phyloP scores from a whole-genome alignment of 2,329 filamentous ascomycete species.

The Capronia americana region DNA sequence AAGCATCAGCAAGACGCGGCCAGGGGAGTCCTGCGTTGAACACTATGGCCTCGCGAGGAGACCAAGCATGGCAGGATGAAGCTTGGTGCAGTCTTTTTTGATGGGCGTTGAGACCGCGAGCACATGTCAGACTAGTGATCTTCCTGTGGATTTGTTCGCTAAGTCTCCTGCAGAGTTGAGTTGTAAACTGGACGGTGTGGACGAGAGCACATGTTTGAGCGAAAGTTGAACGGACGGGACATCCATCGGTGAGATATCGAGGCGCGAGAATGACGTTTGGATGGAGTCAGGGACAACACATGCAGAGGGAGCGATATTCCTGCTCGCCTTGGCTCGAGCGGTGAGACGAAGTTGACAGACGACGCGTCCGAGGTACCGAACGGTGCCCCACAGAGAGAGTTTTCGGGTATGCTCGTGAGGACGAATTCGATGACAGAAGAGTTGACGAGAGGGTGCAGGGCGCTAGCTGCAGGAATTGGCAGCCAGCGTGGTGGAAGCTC shows the following conservation, averaged over 20 bases:
- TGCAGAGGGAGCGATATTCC: conserved; percentile 17
- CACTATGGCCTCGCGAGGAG: background rate
- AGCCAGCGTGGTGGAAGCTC: conserved; percentile 1
- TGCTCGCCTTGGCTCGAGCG: conserved; percentile 17
- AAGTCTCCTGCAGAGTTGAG: background rate
- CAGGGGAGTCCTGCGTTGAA: background rate
- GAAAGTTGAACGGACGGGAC: conserved; percentile 6
- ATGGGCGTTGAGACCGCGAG: background rate
- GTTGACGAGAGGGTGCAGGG: conserved; percentile 8
- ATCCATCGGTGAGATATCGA: conserved; percentile 15
- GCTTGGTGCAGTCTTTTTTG: background rate
- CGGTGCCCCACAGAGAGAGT: background rate
- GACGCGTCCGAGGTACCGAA: conserved; percentile 8
- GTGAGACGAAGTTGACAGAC: conserved; percentile 15
- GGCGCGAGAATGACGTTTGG: background rate
- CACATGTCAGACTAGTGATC: conserved; percentile 12
- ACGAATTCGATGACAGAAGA: conserved; percentile 10
- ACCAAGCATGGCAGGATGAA: background rate
- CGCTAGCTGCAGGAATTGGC: conserved; percentile 15
- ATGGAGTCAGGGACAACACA: conserved; percentile 30
- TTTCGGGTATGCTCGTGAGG: conserved; percentile 1
- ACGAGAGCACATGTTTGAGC: conserved; percentile 24
- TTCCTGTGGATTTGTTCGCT: background rate
- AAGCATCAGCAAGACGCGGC: background rate
- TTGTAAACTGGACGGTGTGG: conserved; percentile 2